phyloP scores from a whole-genome alignment of 192 early-diverging fungal species.

The Coemansia sp. region DNA sequence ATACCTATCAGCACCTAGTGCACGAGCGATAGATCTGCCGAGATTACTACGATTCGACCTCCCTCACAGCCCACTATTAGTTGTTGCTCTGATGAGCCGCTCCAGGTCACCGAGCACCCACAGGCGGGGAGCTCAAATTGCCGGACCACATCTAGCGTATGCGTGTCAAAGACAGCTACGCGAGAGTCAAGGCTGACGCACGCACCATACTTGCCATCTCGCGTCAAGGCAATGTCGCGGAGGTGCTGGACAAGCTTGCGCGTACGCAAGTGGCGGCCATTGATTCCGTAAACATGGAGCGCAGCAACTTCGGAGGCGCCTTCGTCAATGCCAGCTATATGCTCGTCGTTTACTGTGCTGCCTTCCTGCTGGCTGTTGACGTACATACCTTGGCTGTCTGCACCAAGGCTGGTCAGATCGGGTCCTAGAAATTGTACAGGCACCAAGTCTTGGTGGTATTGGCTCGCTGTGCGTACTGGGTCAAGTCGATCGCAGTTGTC shows the following conservation, averaged over 20 bases:
- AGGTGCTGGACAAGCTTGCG: conserved; percentile 39
- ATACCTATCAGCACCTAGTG: neutral
- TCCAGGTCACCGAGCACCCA: conserved; percentile 42
- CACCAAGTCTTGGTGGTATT: neutral
- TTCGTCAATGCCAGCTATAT: neutral
- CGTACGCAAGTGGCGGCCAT: conserved; percentile 44
- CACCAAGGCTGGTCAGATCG: neutral
- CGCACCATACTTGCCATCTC: conserved; percentile 34
- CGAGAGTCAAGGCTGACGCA: conserved; percentile 43
- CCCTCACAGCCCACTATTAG: conserved; percentile 44
- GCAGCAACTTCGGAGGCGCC: conserved; percentile 30
- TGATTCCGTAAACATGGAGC: conserved; percentile 38
- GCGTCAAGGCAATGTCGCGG: conserved; percentile 44
- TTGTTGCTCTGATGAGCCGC: conserved; percentile 37
- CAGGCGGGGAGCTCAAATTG: conserved; percentile 49
- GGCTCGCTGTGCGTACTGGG: conserved; percentile 16
- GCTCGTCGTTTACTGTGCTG: neutral
- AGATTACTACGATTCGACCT: conserved; percentile 31
- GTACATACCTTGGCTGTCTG: neutral
- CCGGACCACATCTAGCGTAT: conserved; percentile 32
- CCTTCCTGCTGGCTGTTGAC: conserved; percentile 1
- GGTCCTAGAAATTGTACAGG: neutral
- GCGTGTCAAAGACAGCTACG: conserved; percentile 37
- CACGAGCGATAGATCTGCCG: conserved; percentile 19
- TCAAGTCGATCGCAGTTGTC: conserved; percentile 28